These are phyloP conservation scores for Diaporthe sp. DNA, from an alignment of 2,329 filamentous ascomycete genomes.

Conservation along the genomic window DNA sequence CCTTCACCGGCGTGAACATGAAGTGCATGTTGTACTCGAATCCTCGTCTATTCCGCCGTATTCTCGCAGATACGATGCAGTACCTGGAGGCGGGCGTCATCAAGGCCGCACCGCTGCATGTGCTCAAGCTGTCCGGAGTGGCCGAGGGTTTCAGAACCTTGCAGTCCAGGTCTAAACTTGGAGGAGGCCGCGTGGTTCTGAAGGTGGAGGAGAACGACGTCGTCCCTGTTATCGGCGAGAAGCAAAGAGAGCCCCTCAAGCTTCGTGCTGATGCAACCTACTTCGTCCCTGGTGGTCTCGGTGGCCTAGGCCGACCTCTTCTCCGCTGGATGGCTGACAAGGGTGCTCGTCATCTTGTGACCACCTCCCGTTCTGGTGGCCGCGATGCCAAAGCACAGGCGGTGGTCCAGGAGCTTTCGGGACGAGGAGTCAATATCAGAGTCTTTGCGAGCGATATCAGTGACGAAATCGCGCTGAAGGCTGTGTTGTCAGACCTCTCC, in stretches of 20 bases:
- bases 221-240: conserved; percentile 8
- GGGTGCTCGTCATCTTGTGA: conserved; percentile 14
- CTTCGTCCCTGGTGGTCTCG: conserved; percentile 15
- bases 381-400: background rate
- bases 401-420: conserved; percentile 2
- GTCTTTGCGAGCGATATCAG: conserved; percentile 29
- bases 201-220: background rate
- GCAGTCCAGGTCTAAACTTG: conserved; percentile 24
- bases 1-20: conserved; percentile 22
- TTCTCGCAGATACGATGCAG: background rate
- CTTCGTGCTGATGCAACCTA: conserved; percentile 9
- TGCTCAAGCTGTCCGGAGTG: conserved; percentile 11
- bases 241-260: background rate
- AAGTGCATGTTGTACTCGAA: conserved; percentile 32
- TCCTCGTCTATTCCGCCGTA: background rate
- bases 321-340: conserved; percentile 9
- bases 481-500: conserved; percentile 1
- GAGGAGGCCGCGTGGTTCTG: conserved; percentile 5
- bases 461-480: background rate
- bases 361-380: conserved; percentile 12
- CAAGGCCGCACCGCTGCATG: conserved; percentile 12
- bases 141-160: conserved; percentile 9
- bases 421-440: background rate
- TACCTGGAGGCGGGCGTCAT: background rate
- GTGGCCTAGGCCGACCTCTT: conserved; percentile 15